A percentile compares a stretch with the other conserved stretches of the same genome.
Evolutionary conservation across 2,329 filamentous ascomycete genomes (phyloP).

Genomic region (Claviceps monticola): DNA sequence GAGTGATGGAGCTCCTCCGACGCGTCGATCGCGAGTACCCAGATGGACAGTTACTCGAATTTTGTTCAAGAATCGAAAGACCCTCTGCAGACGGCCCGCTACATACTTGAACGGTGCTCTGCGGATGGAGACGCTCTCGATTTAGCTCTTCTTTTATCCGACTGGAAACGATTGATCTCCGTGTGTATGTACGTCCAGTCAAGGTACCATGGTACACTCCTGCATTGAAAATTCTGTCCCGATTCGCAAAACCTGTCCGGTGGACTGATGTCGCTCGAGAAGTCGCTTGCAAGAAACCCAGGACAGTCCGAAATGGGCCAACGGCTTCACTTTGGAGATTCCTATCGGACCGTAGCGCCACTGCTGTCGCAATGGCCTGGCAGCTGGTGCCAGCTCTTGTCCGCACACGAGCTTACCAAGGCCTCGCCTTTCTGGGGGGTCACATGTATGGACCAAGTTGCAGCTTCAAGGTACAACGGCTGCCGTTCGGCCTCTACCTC

Average conservation of each 20-base stretch:
- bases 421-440: neutral
- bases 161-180: slow-evolving; percentile 4
- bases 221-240: slow-evolving; percentile 1
- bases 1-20: neutral
- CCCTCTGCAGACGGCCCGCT: slow-evolving; percentile 4
- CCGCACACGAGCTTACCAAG: slow-evolving; percentile 1
- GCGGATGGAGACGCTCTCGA: neutral
- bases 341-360: neutral
- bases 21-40: slow-evolving; percentile 2
- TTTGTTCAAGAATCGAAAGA: no score
- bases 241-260: neutral
- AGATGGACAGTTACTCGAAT: slow-evolving; percentile 4
- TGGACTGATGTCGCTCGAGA: neutral
- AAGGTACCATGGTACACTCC: neutral
- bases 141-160: neutral
- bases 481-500: slow-evolving; percentile 11
- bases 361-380: neutral
- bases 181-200: neutral
- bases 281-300: neutral
- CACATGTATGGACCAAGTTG: slow-evolving; percentile 7
- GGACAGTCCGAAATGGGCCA: neutral
- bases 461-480: slow-evolving; percentile 8
- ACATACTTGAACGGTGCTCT: slow-evolving; percentile 5
- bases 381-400: neutral
- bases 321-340: neutral